These are phyloP conservation scores for Pterocarpus macrocarpus DNA, from an alignment of 306 rosid genomes.

Conservation along the genomic window DNA sequence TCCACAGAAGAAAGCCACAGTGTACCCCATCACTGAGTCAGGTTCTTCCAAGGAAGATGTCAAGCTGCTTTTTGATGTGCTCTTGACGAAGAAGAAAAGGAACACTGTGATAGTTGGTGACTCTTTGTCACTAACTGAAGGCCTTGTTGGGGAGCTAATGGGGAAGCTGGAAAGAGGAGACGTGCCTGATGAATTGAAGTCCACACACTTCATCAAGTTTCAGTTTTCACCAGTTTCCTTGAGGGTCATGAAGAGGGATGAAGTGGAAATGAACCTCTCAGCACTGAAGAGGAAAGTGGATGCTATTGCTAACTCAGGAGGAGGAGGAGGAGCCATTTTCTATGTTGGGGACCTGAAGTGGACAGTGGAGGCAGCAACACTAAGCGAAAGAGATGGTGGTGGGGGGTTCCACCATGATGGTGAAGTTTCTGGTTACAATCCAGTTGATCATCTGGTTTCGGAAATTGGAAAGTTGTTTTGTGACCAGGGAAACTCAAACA, in stretches of 20 bases:
- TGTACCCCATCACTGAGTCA: conserved; percentile 29
- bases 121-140: conserved; percentile 63
- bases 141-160: conserved; percentile 69
- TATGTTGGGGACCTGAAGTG: conserved; percentile 85
- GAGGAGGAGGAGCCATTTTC: conserved; percentile 61
- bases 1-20: conserved; percentile 61
- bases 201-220: conserved; percentile 63
- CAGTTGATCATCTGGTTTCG: conserved; percentile 67
- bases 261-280: conserved; percentile 65
- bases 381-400: conserved; percentile 45
- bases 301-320: conserved; percentile 47
- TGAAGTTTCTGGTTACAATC: conserved; percentile 51
- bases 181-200: conserved; percentile 74
- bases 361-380: conserved; percentile 48
- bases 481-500: conserved; percentile 46
- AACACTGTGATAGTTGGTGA: conserved; percentile 90
- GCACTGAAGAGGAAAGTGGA: conserved; percentile 71
- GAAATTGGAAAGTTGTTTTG: conserved; percentile 74
- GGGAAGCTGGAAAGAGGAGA: conserved; percentile 72
- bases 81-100: conserved; percentile 68
- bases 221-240: conserved; percentile 60
- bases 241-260: conserved; percentile 76
- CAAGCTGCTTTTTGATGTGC: conserved; percentile 69
- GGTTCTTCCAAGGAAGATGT: conserved; percentile 67
- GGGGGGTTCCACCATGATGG: background rate